phyloP scores from a whole-genome alignment of 2,329 filamentous ascomycete genomes.

The Nemania serpens region DNA sequence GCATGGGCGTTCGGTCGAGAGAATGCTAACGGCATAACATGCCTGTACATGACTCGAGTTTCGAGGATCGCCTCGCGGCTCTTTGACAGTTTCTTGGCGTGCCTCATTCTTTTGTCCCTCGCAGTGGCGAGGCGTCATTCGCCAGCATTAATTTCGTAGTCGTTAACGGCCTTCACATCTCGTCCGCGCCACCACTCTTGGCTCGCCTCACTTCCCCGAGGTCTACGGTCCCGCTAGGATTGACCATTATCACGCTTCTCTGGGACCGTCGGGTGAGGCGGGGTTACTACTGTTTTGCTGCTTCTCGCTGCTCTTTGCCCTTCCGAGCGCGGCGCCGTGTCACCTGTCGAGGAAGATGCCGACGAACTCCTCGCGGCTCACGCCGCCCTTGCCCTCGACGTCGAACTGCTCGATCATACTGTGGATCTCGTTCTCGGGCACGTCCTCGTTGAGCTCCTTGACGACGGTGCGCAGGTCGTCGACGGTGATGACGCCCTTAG shows the following conservation, averaged over 20 bases:
- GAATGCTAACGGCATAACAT: too few species aligned
- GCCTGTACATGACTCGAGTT: too few species aligned
- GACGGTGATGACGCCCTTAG: slow-evolving; percentile 88
- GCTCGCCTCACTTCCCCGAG: slow-evolving; percentile 28
- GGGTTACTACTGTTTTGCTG: background rate
- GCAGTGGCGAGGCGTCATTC: background rate
- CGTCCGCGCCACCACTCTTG: slow-evolving; percentile 17
- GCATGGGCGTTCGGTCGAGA: too few species aligned
- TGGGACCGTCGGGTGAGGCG: background rate
- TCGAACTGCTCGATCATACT: slow-evolving; percentile 99
- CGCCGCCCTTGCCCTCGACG: slow-evolving; percentile 85
- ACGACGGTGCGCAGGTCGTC: slow-evolving; percentile 88
- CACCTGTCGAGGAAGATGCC: slow-evolving; percentile 53
- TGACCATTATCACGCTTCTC: background rate
- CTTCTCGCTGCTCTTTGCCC: background rate
- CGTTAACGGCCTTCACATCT: background rate
- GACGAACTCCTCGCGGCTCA: slow-evolving; percentile 71
- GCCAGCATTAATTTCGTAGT: background rate
- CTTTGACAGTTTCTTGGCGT: background rate
- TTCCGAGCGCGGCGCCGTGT: slow-evolving; percentile 2
- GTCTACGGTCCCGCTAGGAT: background rate
- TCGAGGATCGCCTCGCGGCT: too few species aligned
- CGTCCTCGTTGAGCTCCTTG: slow-evolving; percentile 86
- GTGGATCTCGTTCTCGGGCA: slow-evolving; percentile 88
- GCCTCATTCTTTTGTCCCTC: background rate